phyloP scores from a whole-genome alignment of 2,329 filamentous ascomycete genomes.

The Xylariaceae sp. region DNA sequence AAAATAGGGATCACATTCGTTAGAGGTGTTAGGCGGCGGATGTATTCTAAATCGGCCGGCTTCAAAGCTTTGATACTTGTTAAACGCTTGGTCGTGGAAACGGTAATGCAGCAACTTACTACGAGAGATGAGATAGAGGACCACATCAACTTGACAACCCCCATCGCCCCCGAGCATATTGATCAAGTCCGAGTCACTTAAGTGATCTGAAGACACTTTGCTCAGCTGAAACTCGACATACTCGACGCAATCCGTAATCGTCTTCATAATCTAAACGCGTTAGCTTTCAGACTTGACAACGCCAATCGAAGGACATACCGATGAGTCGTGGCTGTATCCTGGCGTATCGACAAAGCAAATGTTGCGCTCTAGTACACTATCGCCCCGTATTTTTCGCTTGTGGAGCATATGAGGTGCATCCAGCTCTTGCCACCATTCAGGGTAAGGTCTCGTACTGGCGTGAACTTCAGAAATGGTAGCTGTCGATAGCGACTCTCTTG shows the following conservation, averaged over 20 bases:
- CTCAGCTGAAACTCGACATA: constrained; percentile 69
- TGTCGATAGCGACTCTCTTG: constrained; percentile 31
- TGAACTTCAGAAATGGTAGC: constrained; percentile 59
- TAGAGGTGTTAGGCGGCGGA: constrained; percentile 61
- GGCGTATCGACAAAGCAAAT: constrained; percentile 89
- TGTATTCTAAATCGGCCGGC: constrained; percentile 62
- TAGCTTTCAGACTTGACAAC: constrained; percentile 7
- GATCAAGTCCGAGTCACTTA: constrained; percentile 69
- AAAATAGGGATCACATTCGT: constrained; percentile 85
- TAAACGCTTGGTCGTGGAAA: background rate
- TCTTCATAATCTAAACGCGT: constrained; percentile 40
- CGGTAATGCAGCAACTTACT: constrained; percentile 45
- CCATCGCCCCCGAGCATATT: constrained; percentile 74
- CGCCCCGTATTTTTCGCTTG: constrained; percentile 65
- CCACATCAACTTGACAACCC: constrained; percentile 75
- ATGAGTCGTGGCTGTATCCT: constrained; percentile 51
- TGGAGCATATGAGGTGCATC: constrained; percentile 56
- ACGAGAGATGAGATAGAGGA: constrained; percentile 74
- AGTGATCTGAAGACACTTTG: constrained; percentile 56
- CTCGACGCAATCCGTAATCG: constrained; percentile 54
- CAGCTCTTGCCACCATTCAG: constrained; percentile 80
- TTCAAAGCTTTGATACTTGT: constrained; percentile 45
- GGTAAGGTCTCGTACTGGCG: constrained; percentile 78
- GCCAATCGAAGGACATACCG: constrained; percentile 37
- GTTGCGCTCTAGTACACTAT: constrained; percentile 81